A percentile compares a stretch with the other conserved stretches of the same genome.
phyloP scores from a whole-genome alignment of 805 yeast species.

The Saccharomyces paradoxus region DNA sequence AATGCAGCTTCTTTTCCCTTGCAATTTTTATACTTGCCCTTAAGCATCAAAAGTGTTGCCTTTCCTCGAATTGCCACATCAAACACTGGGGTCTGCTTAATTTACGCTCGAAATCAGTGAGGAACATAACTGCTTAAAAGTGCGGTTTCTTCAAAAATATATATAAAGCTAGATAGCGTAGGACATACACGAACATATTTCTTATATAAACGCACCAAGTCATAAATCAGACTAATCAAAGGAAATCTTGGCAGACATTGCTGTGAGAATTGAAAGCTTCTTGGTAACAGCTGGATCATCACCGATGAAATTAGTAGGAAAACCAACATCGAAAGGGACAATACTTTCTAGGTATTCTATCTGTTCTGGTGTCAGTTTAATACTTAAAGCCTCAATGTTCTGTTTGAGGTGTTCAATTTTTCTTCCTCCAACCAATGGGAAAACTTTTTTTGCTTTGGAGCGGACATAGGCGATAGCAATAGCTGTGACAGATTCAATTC shows the following conservation, averaged over 20 bases:
- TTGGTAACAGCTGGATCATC: slow-evolving; percentile 8
- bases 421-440: slow-evolving; percentile 19
- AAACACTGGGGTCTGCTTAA: too few species aligned
- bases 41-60: too few species aligned
- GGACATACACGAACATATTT: not conserved
- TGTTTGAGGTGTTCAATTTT: slow-evolving; percentile 15
- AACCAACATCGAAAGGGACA: slow-evolving; percentile 12
- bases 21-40: too few species aligned
- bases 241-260: slow-evolving; percentile 1
- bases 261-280: slow-evolving; percentile 1
- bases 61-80: too few species aligned
- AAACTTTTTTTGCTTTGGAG: slow-evolving; percentile 13
- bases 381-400: slow-evolving; percentile 12
- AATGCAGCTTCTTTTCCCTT: too few species aligned
- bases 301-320: slow-evolving; percentile 12
- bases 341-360: slow-evolving; percentile 9
- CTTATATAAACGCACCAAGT: too few species aligned
- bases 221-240: not conserved
- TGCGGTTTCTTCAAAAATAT: too few species aligned
- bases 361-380: slow-evolving; percentile 11
- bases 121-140: too few species aligned
- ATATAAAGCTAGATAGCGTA: too few species aligned
- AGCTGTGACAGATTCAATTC: slow-evolving; percentile 8
- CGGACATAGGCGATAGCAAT: slow-evolving; percentile 20
- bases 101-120: too few species aligned